phyloP scores from a whole-genome alignment of 768 basidiomycete genomes.

The Chalciporus piperatus region DNA sequence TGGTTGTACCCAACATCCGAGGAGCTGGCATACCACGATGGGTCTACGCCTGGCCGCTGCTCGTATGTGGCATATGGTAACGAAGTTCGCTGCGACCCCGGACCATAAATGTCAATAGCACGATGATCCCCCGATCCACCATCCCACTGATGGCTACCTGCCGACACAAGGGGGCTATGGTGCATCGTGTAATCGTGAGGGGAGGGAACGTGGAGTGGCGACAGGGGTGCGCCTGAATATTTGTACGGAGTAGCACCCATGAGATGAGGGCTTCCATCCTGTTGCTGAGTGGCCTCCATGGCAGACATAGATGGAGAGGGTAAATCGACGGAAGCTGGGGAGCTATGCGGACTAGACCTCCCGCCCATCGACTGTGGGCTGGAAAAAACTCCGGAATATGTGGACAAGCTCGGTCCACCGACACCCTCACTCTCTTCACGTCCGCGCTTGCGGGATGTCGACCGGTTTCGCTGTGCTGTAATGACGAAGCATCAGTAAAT shows the following conservation, averaged over 20 bases:
- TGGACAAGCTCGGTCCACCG: constrained; percentile 38
- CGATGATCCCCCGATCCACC: constrained; percentile 37
- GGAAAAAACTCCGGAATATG: constrained; percentile 55
- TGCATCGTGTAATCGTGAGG: constrained; percentile 53
- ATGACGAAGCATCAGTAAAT: constrained; percentile 16
- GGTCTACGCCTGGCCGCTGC: constrained; percentile 39
- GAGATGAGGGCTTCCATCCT: constrained; percentile 57
- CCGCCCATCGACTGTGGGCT: constrained; percentile 47
- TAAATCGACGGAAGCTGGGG: constrained; percentile 67
- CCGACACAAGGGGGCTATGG: constrained; percentile 29
- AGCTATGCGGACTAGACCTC: constrained; percentile 66
- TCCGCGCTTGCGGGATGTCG: constrained; percentile 71
- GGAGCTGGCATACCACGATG: constrained; percentile 32
- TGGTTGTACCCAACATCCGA: constrained; percentile 41
- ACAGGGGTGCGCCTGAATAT: constrained; percentile 44
- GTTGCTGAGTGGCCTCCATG: constrained; percentile 41
- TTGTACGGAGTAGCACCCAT: constrained; percentile 44
- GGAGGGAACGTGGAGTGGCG: constrained; percentile 50
- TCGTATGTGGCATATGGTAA: constrained; percentile 47
- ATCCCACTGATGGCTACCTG: constrained; percentile 42
- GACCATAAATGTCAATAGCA: constrained; percentile 43
- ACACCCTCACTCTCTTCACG: constrained; percentile 61
- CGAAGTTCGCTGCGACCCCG: constrained; percentile 33
- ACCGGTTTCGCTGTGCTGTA: constrained; percentile 65
- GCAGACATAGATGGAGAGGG: constrained; percentile 66